These are phyloP conservation scores for Trichoderma koningii DNA, from an alignment of 2,329 filamentous ascomycete species.

Conservation along the genomic window DNA sequence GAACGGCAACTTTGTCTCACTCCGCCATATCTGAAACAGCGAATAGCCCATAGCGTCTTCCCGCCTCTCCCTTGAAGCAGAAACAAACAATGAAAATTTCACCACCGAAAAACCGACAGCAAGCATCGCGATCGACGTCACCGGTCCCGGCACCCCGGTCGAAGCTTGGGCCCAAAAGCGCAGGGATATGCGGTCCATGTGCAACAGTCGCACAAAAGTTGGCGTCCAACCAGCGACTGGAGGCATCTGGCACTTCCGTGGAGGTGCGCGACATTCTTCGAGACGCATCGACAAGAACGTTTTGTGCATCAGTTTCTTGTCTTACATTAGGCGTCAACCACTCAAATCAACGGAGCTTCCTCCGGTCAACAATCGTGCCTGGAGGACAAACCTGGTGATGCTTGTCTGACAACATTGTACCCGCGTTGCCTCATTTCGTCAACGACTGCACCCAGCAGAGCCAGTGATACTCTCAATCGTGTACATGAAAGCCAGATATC, in stretches of 20 bases:
- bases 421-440: background rate
- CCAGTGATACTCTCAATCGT: background rate
- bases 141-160: slow-evolving; percentile 14
- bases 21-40: no score
- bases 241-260: slow-evolving; percentile 2
- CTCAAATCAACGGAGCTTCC: no score
- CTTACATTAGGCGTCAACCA: no score
- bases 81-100: background rate
- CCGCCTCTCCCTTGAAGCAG: background rate
- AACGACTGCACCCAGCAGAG: background rate
- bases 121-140: slow-evolving; percentile 23
- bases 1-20: no score
- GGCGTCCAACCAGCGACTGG: background rate
- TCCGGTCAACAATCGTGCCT: background rate
- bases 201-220: no score
- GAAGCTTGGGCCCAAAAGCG: slow-evolving; percentile 4
- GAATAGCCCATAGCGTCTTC: no score
- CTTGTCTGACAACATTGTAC: background rate
- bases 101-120: no score
- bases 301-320: background rate
- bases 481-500: background rate
- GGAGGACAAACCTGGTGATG: background rate
- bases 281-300: background rate
- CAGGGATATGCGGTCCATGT: background rate
- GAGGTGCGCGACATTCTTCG: slow-evolving; percentile 1